Evolutionary conservation across 371 early-diverging fungal species (phyloP), one percentile per base, ranked within the genome.

Genomic region (Mortierella sp.): DNA sequence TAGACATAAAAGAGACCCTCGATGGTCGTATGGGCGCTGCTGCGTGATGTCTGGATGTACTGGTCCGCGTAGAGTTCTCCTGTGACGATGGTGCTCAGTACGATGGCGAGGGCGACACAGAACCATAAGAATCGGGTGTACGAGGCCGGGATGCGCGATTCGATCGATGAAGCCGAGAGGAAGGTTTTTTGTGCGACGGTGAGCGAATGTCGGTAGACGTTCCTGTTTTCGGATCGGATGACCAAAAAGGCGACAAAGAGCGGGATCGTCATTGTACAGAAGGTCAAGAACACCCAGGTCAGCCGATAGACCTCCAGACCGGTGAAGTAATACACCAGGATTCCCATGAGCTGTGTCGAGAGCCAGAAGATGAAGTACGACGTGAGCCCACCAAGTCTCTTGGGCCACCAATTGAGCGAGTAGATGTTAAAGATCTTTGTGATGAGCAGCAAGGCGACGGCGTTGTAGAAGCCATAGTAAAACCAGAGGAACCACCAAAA

Each of bases 321-420:
- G 6, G 86, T 79, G 65, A 90, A 87, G 41, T 87, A 84, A 72
- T 93, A 94, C 58, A 93, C 89, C 8, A 91, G 43, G 10, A 92
- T 88, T 11, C 95, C 95, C 54, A 92, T 81, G 38, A 81, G 79
- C 65, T 92, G 91, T 18, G 95, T 91, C 29, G 91, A 83, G 27
- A 93, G 72, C 95, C 95, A 95, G 70, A 93, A 94, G 63, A 92
- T 84, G 8, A 89, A 77, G 83, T 91, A 94, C 12, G 95, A 91
- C 56, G 89, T 80, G 16, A 89, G 73, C 8, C 93, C 94, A 11
- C 93, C 93, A 74, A 95, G 87, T 11, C 87, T 82, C 75, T 90
- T 89, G 46, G 95, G 94, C 94, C 95, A 95, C 95, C 95, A 95
- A 65, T 94, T 94, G 72, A 95, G 88, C 71, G 95, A 93, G 83